Evolutionary conservation across 257 asterid species (phyloP).

Genomic region (Ilex aquifolium): DNA sequence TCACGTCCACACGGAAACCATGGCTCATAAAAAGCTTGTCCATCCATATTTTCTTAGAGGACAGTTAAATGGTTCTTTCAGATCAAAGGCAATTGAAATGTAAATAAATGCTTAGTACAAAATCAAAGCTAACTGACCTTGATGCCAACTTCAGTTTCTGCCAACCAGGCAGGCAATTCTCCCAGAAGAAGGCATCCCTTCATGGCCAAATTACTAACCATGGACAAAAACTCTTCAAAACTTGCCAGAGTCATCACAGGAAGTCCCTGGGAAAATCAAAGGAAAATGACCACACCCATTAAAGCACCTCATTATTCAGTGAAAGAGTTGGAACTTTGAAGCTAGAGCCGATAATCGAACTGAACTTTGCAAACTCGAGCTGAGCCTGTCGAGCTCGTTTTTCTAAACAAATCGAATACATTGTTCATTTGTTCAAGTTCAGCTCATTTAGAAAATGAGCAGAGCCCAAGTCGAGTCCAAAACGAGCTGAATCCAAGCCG

Average conservation of each 20-base stretch:
- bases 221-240: conserved; percentile 42
- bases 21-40: conserved; percentile 60
- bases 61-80: conserved; percentile 21
- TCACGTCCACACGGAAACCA: conserved; percentile 46
- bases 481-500: too few relatives aligned
- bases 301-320: not conserved
- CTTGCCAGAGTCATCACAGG: conserved; percentile 46
- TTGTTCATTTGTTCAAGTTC: too few relatives aligned
- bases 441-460: too few relatives aligned
- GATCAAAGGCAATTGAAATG: conserved; percentile 5
- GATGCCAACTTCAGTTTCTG: conserved; percentile 36
- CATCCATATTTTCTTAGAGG: conserved; percentile 39
- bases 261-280: conserved; percentile 42
- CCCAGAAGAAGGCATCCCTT: conserved; percentile 66
- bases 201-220: conserved; percentile 49
- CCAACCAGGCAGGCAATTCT: conserved; percentile 60
- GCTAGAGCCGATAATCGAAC: too few relatives aligned
- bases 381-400: too few relatives aligned
- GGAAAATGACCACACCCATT: not conserved
- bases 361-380: too few relatives aligned
- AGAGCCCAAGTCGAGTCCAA: too few relatives aligned
- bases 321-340: not conserved
- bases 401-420: too few relatives aligned
- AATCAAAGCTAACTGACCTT: conserved; percentile 32
- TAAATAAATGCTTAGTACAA: not conserved